A percentile compares a stretch with the other conserved stretches of the same genome.
Evolutionary conservation across 371 early-diverging fungal species (phyloP).

Genomic region (Mucor velutinosus): DNA sequence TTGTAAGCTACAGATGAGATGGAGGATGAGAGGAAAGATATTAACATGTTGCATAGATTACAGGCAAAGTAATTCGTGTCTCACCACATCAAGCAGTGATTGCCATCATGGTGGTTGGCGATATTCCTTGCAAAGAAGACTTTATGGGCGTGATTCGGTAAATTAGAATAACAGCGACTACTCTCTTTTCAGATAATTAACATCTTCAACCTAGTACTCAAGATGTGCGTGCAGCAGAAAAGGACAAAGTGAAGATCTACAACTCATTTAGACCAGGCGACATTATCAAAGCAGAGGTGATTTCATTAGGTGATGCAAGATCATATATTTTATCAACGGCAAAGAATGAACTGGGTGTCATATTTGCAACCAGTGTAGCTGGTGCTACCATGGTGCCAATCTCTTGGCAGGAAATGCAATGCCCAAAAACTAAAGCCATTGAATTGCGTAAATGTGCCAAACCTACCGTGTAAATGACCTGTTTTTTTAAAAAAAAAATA

Average conservation of each 20-base stretch:
- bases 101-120: slow-evolving; percentile 87
- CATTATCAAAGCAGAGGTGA: slow-evolving; percentile 83
- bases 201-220: slow-evolving; percentile 58
- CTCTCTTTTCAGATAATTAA: neutral
- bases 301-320: slow-evolving; percentile 91
- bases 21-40: neutral
- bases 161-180: neutral
- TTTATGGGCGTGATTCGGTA: slow-evolving; percentile 91
- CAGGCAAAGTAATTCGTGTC: slow-evolving; percentile 86
- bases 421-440: slow-evolving; percentile 84
- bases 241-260: slow-evolving; percentile 91
- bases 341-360: slow-evolving; percentile 91
- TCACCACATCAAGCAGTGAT: slow-evolving; percentile 84
- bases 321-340: slow-evolving; percentile 92
- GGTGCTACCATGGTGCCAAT: slow-evolving; percentile 93
- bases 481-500: neutral
- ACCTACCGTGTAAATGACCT: slow-evolving; percentile 44
- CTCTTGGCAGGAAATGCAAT: slow-evolving; percentile 98
- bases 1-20: slow-evolving; percentile 51
- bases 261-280: slow-evolving; percentile 95
- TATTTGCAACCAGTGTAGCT: slow-evolving; percentile 88
- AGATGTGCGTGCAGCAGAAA: slow-evolving; percentile 94
- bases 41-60: slow-evolving; percentile 44
- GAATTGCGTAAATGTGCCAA: slow-evolving; percentile 96
- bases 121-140: slow-evolving; percentile 84